Evolutionary conservation across 345 rosid species (phyloP).

Genomic region (Rubroshorea leprosula): DNA sequence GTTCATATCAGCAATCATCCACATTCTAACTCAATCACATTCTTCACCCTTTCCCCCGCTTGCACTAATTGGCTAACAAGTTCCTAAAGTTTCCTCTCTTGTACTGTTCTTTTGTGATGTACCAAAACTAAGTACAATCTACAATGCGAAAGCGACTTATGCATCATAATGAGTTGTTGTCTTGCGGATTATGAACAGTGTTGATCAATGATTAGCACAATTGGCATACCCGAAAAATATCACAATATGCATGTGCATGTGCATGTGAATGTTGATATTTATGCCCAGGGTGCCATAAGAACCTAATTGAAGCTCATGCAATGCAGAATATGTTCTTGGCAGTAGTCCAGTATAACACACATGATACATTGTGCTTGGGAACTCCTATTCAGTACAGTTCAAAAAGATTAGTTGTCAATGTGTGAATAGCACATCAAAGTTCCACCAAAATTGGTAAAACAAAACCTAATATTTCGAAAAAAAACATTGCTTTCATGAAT

Average conservation of each 20-base stretch:
- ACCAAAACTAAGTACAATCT: neutral
- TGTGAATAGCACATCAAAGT: neutral
- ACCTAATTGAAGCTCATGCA: neutral
- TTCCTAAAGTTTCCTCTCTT: conserved; percentile 4
- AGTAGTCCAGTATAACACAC: neutral
- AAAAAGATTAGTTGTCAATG: neutral
- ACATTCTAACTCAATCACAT: neutral
- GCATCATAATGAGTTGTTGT: neutral
- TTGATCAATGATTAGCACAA: neutral
- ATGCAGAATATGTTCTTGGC: neutral
- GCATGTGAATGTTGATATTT: conserved; percentile 14
- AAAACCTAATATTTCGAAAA: neutral
- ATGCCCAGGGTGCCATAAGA: no score
- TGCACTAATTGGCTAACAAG: neutral
- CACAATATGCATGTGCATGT: conserved; percentile 14
- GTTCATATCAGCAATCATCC: conserved; percentile 10
- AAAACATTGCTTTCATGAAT: neutral
- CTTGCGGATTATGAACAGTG: no score
- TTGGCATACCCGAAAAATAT: neutral
- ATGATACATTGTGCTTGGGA: neutral
- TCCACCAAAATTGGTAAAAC: neutral
- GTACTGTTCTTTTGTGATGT: neutral
- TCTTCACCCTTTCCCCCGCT: neutral
- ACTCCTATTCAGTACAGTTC: neutral
- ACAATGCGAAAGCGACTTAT: neutral